Evolutionary conservation across 2,329 filamentous ascomycete species (phyloP).

Genomic region (Clarireedia homoeocarpa): DNA sequence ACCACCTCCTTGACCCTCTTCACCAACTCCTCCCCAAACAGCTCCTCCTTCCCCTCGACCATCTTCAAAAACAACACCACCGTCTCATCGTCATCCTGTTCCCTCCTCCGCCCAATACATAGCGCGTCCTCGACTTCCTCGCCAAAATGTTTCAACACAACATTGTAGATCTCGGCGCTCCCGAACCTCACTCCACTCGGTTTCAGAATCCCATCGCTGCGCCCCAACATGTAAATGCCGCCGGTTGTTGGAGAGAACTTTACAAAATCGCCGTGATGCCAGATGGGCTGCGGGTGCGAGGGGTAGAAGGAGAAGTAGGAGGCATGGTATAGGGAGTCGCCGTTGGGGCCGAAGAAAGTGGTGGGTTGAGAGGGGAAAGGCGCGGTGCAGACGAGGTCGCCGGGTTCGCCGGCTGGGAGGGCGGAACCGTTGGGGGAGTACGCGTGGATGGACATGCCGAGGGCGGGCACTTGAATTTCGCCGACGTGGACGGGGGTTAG

Average conservation of each 20-base stretch:
- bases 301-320: slow-evolving; percentile 86
- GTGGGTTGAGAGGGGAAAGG: slow-evolving; percentile 90
- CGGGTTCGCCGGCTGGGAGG: slow-evolving; percentile 54
- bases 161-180: slow-evolving; percentile 91
- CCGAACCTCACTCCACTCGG: slow-evolving; percentile 88
- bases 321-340: slow-evolving; percentile 64
- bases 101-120: slow-evolving; percentile 70
- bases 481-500: slow-evolving; percentile 64
- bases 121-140: slow-evolving; percentile 75
- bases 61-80: slow-evolving; percentile 85
- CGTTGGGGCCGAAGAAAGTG: slow-evolving; percentile 72
- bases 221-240: slow-evolving; percentile 82
- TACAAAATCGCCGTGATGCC: slow-evolving; percentile 96
- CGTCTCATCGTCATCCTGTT: slow-evolving; percentile 24
- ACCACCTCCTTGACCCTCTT: slow-evolving; percentile 59
- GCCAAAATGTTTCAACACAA: slow-evolving; percentile 78
- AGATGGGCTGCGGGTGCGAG: slow-evolving; percentile 39
- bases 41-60: slow-evolving; percentile 28
- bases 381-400: slow-evolving; percentile 78
- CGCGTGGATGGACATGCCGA: slow-evolving; percentile 69
- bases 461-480: slow-evolving; percentile 69
- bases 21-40: slow-evolving; percentile 53
- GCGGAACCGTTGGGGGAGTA: slow-evolving; percentile 41
- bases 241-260: slow-evolving; percentile 61
- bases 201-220: slow-evolving; percentile 89